A percentile compares a stretch with the other conserved stretches of the same genome.
These are phyloP conservation scores for Castanopsis chinensis DNA, from an alignment of 306 rosid species.

Conservation along the genomic window DNA sequence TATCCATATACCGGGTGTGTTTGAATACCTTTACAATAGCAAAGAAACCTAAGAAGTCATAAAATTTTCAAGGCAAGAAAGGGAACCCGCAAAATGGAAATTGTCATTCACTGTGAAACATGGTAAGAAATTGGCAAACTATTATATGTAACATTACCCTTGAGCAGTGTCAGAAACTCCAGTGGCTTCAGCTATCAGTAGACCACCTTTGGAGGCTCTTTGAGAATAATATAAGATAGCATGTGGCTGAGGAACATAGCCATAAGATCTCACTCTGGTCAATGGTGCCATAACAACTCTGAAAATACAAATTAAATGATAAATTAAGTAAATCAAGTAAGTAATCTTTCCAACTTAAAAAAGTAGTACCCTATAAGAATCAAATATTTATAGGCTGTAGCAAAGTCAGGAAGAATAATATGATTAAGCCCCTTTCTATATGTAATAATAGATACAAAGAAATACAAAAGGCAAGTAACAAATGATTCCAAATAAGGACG, in stretches of 20 bases:
- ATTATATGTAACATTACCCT: slow-evolving; percentile 16
- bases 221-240: slow-evolving; percentile 42
- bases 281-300: slow-evolving; percentile 49
- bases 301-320: background rate
- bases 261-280: slow-evolving; percentile 26
- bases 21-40: slow-evolving; percentile 12
- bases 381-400: background rate
- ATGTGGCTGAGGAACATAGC: slow-evolving; percentile 37
- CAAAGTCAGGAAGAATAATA: background rate
- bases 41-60: background rate
- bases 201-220: slow-evolving; percentile 38
- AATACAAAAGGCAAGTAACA: no score
- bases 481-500: no score
- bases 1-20: slow-evolving; percentile 51
- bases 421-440: no score
- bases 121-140: background rate
- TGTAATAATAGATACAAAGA: background rate
- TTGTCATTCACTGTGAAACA: background rate
- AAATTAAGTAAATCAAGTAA: background rate
- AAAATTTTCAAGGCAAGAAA: background rate
- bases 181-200: slow-evolving; percentile 37
- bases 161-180: slow-evolving; percentile 42
- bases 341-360: background rate
- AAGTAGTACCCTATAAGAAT: background rate
- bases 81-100: background rate